Evolutionary conservation across 2,329 filamentous ascomycete genomes (phyloP).

Genomic region (Aspergillus felis): DNA sequence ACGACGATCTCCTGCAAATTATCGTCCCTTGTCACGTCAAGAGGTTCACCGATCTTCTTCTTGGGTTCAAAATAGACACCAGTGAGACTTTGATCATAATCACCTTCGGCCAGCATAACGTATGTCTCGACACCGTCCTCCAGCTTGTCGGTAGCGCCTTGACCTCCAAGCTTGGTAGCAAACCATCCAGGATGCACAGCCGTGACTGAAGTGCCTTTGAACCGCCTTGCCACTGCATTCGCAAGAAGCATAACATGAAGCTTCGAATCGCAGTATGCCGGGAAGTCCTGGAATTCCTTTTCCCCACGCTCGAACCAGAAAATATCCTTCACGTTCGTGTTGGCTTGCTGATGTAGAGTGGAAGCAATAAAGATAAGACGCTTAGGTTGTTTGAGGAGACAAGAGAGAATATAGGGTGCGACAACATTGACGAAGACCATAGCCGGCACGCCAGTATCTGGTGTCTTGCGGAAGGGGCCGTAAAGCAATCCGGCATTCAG

Average conservation of each 20-base stretch:
- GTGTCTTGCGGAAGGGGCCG: slow-evolving; percentile 38
- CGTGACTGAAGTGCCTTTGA: slow-evolving; percentile 43
- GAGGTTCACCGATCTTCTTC: slow-evolving; percentile 11
- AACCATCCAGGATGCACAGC: slow-evolving; percentile 52
- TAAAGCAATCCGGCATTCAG: slow-evolving; percentile 54
- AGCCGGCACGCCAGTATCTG: slow-evolving; percentile 42
- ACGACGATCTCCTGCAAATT: slow-evolving; percentile 18
- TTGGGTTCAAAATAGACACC: slow-evolving; percentile 22
- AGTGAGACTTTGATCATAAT: slow-evolving; percentile 19
- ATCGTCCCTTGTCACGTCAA: slow-evolving; percentile 10
- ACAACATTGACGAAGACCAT: slow-evolving; percentile 53
- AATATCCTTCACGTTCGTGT: slow-evolving; percentile 38
- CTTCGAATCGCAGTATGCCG: slow-evolving; percentile 53
- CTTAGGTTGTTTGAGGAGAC: slow-evolving; percentile 47
- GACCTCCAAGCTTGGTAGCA: slow-evolving; percentile 50
- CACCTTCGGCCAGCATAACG: slow-evolving; percentile 41
- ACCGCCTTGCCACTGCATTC: slow-evolving; percentile 48
- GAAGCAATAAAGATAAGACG: slow-evolving; percentile 52
- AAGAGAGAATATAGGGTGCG: slow-evolving; percentile 54
- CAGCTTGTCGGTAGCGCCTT: slow-evolving; percentile 43
- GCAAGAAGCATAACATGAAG: slow-evolving; percentile 53
- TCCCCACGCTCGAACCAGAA: slow-evolving; percentile 37
- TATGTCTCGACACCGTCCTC: slow-evolving; percentile 48
- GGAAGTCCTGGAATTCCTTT: slow-evolving; percentile 28
- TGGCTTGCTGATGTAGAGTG: slow-evolving; percentile 46